Evolutionary conservation across 2,329 filamentous ascomycete genomes (phyloP).

Genomic region (Dactylellina sp.): DNA sequence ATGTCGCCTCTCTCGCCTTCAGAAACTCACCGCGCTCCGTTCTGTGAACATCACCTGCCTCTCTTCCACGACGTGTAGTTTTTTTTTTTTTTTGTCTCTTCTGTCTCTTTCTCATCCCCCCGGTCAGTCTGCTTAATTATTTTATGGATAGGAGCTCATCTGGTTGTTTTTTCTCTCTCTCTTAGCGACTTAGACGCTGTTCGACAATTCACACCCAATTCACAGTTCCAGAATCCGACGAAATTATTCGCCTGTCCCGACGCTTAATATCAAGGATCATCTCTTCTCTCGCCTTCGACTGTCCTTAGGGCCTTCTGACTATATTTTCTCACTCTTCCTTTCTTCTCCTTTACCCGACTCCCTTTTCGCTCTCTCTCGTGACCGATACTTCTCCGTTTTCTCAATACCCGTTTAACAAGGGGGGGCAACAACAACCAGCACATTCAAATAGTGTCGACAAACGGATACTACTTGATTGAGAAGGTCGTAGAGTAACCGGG

Average conservation of each 20-base stretch:
- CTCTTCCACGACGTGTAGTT: constrained; percentile 29
- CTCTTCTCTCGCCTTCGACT: constrained; percentile 13
- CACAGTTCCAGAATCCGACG: constrained; percentile 43
- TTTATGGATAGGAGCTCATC: constrained; percentile 56
- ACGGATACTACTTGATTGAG: constrained; percentile 56
- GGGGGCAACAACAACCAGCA: constrained; percentile 22
- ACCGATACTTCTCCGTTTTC: constrained; percentile 22
- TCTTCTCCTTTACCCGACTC: too few relatives aligned
- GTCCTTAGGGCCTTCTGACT: constrained; percentile 8
- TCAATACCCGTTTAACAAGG: constrained; percentile 18
- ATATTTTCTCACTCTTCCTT: neutral
- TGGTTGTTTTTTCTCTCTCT: constrained; percentile 27
- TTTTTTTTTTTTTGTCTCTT: constrained; percentile 18
- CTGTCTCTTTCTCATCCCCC: constrained; percentile 1
- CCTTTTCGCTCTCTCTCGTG: constrained; percentile 21
- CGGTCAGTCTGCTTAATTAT: constrained; percentile 27
- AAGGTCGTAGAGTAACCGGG: constrained; percentile 56
- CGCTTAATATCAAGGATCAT: constrained; percentile 43
- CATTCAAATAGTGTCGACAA: constrained; percentile 34
- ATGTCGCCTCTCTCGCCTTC: constrained; percentile 53
- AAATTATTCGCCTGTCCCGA: constrained; percentile 32
- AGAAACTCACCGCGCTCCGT: constrained; percentile 55
- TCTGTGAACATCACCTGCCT: constrained; percentile 50
- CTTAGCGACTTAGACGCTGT: constrained; percentile 49
- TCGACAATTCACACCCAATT: constrained; percentile 28